Conservation (phyloP, 805 yeast species). For the Schizosaccharomyces lindneri region DNA sequence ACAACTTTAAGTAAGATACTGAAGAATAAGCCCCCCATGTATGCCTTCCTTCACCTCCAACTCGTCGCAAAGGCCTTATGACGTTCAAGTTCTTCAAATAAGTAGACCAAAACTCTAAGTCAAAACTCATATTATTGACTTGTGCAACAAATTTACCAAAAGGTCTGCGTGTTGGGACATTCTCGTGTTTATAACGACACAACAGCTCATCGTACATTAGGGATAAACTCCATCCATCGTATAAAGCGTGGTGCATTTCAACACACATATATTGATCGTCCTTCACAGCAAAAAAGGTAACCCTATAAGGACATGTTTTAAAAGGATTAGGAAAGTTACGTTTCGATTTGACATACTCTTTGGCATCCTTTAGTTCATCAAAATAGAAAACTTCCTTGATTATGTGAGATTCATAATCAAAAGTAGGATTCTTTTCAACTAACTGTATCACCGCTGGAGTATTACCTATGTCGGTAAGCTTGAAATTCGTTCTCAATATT, state of each 20-base stretch:
- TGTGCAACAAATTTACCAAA: neutral
- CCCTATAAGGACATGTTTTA: neutral
- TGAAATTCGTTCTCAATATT: neutral
- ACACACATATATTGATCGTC: slow-evolving; percentile 2
- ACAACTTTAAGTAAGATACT: neutral
- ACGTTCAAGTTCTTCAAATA: neutral
- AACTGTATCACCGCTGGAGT: neutral
- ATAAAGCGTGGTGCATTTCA: slow-evolving; percentile 10
- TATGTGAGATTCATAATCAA: no score
- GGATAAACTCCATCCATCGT: slow-evolving; percentile 11
- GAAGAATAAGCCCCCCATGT: neutral
- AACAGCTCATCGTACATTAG: neutral
- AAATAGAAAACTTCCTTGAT: no score
- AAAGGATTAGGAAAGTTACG: slow-evolving; percentile 1
- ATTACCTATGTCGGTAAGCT: neutral
- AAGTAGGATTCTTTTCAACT: neutral
- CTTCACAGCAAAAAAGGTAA: slow-evolving; percentile 1
- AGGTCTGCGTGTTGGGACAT: neutral
- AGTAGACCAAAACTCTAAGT: neutral
- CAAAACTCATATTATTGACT: neutral
- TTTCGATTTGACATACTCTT: no score
- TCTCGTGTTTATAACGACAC: neutral
- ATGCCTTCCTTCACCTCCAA: neutral
- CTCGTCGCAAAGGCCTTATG: neutral
- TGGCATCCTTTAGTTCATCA: no score